These are phyloP conservation scores for Chloris gayana DNA, from an alignment of 176 grass and related monocot species.

Conservation along the genomic window DNA sequence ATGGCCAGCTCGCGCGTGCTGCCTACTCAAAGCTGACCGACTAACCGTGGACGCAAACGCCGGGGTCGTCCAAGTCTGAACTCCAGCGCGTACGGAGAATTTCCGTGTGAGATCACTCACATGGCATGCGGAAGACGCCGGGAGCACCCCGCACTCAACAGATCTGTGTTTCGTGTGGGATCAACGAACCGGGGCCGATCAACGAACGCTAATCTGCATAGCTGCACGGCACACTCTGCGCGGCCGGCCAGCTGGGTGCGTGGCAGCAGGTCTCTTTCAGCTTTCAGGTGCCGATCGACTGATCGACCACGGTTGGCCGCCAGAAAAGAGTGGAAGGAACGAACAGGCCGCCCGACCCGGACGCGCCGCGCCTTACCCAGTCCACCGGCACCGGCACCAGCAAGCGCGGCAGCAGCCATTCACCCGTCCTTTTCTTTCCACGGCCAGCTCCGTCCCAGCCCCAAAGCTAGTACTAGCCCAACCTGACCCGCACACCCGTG, in stretches of 20 bases:
- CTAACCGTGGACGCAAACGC: slow-evolving; percentile 25
- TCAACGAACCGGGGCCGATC: neutral
- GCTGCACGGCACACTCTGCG: neutral
- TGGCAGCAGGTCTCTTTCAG: no score
- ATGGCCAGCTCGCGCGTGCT: slow-evolving; percentile 19
- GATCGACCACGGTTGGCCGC: no score
- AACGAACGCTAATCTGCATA: neutral
- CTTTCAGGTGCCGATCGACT: slow-evolving; percentile 24
- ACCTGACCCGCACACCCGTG: neutral
- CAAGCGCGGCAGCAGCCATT: neutral
- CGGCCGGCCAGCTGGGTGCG: no score
- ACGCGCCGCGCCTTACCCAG: neutral
- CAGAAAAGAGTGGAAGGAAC: no score
- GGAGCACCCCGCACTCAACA: neutral
- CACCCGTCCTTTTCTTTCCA: neutral
- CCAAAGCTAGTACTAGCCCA: neutral
- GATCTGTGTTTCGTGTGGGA: neutral
- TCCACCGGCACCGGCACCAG: neutral
- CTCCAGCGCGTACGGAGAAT: neutral
- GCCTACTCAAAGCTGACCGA: slow-evolving; percentile 45
- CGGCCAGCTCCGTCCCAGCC: neutral
- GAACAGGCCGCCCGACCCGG: neutral
- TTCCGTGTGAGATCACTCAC: neutral
- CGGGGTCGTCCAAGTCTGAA: neutral
- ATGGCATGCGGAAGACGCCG: neutral